Evolutionary conservation across 495 filamentous ascomycete species (phyloP).

Genomic region (Neurospora tetrasperma): DNA sequence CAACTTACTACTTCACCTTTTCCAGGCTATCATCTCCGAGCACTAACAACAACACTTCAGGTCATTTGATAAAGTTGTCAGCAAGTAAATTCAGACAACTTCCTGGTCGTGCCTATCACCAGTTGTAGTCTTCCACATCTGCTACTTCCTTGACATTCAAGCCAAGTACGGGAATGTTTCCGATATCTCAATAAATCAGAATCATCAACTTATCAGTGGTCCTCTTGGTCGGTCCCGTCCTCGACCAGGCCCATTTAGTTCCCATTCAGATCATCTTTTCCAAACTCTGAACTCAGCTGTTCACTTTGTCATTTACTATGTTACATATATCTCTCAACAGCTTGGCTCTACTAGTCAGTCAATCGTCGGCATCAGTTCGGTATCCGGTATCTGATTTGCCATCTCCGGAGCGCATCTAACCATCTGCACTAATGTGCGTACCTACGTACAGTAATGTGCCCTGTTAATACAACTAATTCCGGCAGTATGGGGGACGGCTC

Average conservation of each 20-base stretch:
- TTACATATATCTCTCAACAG: neutral
- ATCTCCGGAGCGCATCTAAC: neutral
- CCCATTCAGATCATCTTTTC: neutral
- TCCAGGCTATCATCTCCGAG: neutral
- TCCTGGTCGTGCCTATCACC: neutral
- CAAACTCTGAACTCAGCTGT: neutral
- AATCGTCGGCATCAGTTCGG: neutral
- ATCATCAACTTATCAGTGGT: neutral
- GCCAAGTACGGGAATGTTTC: neutral
- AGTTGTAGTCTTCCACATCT: neutral
- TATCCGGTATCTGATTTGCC: neutral
- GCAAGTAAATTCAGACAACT: neutral
- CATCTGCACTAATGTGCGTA: neutral
- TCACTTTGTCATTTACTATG: neutral
- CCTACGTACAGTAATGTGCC: too few relatives aligned
- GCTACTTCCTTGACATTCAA: neutral
- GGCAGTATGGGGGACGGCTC: too few relatives aligned
- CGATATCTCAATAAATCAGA: neutral
- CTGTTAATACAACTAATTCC: too few relatives aligned
- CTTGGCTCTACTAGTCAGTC: neutral
- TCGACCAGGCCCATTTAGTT: neutral
- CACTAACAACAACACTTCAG: neutral
- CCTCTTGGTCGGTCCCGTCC: neutral
- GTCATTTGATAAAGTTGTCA: neutral
- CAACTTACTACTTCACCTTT: neutral